Conservation (phyloP, 2,329 filamentous ascomycete species). For the Onygenales sp. region DNA sequence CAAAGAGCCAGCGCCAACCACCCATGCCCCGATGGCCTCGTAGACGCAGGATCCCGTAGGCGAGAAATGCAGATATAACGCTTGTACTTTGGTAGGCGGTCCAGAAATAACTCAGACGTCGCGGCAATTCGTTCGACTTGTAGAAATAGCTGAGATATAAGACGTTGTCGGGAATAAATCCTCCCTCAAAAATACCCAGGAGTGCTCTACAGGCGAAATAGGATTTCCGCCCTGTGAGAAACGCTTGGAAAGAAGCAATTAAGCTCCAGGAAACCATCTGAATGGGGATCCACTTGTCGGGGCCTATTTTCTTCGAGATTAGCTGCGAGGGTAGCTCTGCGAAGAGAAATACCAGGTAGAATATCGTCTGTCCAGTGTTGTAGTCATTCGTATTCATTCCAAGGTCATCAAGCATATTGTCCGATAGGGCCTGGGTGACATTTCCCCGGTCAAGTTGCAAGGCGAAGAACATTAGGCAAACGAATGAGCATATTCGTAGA, state of each 20-base stretch:
- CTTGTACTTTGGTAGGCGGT: conserved; percentile 45
- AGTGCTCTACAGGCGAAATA: conserved; percentile 32
- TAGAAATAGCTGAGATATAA: conserved; percentile 11
- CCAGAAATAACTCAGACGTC: not conserved
- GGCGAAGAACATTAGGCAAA: conserved; percentile 50
- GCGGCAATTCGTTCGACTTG: conserved; percentile 10
- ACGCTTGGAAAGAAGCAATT: conserved; percentile 38
- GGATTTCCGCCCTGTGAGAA: conserved; percentile 30
- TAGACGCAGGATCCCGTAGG: conserved; percentile 34
- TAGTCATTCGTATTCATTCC: conserved; percentile 20
- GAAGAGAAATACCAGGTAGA: conserved; percentile 43
- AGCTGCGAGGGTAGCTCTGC: conserved; percentile 51
- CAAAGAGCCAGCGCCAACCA: conserved; percentile 36
- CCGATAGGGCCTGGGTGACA: conserved; percentile 46
- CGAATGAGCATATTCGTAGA: conserved; percentile 18
- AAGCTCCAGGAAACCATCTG: conserved; percentile 45
- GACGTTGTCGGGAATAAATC: conserved; percentile 35
- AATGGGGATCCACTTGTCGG: conserved; percentile 33
- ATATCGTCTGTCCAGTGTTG: conserved; percentile 44
- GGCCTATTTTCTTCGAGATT: conserved; percentile 40
- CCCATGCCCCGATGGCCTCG: conserved; percentile 24
- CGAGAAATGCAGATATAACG: conserved; percentile 39
- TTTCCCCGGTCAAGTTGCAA: conserved; percentile 52
- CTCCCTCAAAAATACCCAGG: conserved; percentile 35
- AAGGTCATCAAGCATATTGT: conserved; percentile 42